These are phyloP conservation scores for Candida methanosorbosa DNA, from an alignment of 805 yeast species.

Conservation along the genomic window DNA sequence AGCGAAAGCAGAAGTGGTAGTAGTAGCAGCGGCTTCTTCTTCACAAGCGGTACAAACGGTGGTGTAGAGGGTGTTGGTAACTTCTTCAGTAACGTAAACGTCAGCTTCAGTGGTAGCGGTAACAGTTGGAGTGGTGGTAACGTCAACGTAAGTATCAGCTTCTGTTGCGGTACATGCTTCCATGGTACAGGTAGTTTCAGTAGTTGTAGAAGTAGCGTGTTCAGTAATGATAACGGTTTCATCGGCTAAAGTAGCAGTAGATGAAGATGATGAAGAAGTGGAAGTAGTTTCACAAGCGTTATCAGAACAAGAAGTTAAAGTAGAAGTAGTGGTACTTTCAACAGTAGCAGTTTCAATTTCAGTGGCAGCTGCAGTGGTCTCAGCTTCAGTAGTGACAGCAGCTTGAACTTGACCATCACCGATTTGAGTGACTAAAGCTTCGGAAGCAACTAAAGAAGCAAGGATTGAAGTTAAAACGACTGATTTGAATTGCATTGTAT, in stretches of 20 bases:
- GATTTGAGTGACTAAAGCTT: slow-evolving; percentile 11
- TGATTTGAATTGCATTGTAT: slow-evolving; percentile 15
- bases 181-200: neutral
- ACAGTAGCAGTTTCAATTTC: neutral
- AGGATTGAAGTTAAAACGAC: slow-evolving; percentile 10
- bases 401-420: slow-evolving; percentile 18
- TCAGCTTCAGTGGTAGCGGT: slow-evolving; percentile 31
- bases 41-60: slow-evolving; percentile 14
- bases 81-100: slow-evolving; percentile 25
- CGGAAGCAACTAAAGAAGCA: slow-evolving; percentile 9
- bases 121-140: slow-evolving; percentile 35
- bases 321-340: neutral
- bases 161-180: neutral
- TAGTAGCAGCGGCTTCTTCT: neutral
- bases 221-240: neutral
- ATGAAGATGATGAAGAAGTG: neutral
- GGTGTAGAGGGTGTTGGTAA: slow-evolving; percentile 11
- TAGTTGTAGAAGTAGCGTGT: neutral
- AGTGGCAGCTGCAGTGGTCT: slow-evolving; percentile 1
- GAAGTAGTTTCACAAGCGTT: slow-evolving; percentile 1
- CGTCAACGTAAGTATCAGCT: slow-evolving; percentile 25
- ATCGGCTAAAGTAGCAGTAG: neutral
- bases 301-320: slow-evolving; percentile 1
- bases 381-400: slow-evolving; percentile 1
- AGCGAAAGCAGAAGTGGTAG: neutral